Evolutionary conservation across 106 monocot genomes (phyloP).

Genomic region (Platanthera zijinensis): DNA sequence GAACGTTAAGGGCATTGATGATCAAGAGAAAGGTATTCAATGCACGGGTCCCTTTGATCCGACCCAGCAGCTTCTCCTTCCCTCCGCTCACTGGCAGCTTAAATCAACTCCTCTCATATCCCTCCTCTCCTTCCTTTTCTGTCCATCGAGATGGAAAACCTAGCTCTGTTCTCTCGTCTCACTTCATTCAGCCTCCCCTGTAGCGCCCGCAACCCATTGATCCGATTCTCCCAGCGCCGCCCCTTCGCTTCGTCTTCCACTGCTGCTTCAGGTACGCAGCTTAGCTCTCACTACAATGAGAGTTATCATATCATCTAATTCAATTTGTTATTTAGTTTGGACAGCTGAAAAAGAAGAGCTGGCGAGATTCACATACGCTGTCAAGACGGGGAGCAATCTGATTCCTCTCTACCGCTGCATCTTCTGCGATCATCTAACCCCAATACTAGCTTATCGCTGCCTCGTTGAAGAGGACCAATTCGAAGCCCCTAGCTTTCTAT

Average conservation of each 20-base stretch:
- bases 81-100: neutral
- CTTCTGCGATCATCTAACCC: slow-evolving; percentile 66
- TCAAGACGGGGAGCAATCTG: slow-evolving; percentile 42
- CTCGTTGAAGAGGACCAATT: slow-evolving; percentile 57
- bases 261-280: neutral
- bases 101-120: neutral
- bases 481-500: slow-evolving; percentile 86
- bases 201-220: neutral
- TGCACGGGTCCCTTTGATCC: neutral
- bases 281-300: too few relatives aligned
- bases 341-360: slow-evolving; percentile 21
- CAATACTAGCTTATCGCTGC: slow-evolving; percentile 65
- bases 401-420: slow-evolving; percentile 52
- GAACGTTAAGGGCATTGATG: neutral
- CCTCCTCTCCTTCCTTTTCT: neutral
- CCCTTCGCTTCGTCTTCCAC: neutral
- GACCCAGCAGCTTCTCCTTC: neutral
- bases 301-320: neutral
- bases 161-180: neutral
- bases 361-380: slow-evolving; percentile 32
- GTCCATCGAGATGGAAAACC: neutral
- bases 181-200: neutral
- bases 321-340: slow-evolving; percentile 4
- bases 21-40: neutral
- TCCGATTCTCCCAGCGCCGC: neutral